Conservation (phyloP, 2,329 filamentous ascomycete species). For the Elsinoe fawcettii region DNA sequence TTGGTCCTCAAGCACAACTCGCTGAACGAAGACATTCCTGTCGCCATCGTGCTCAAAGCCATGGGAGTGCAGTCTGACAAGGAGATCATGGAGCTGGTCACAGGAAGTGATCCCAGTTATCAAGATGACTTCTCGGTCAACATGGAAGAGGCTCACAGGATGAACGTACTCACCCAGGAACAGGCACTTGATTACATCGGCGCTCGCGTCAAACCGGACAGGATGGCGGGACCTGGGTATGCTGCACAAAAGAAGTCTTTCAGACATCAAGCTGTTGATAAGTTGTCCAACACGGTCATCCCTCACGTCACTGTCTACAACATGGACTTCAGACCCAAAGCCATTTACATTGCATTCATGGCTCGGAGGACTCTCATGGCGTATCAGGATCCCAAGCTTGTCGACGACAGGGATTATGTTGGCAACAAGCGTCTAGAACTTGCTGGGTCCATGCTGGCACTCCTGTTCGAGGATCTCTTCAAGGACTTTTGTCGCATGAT, state of each 20-base stretch:
- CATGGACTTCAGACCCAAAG: slow-evolving; percentile 93
- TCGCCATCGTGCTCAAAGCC: slow-evolving; percentile 86
- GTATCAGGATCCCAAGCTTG: slow-evolving; percentile 75
- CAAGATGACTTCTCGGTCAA: slow-evolving; percentile 95
- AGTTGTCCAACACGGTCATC: slow-evolving; percentile 84
- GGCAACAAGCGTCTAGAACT: slow-evolving; percentile 94
- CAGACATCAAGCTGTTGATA: slow-evolving; percentile 86
- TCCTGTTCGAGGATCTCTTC: slow-evolving; percentile 96
- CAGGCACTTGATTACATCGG: slow-evolving; percentile 93
- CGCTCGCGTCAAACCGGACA: slow-evolving; percentile 76
- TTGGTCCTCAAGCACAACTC: slow-evolving; percentile 90
- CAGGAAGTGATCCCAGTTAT: slow-evolving; percentile 77
- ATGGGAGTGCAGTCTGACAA: slow-evolving; percentile 90
- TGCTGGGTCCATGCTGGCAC: slow-evolving; percentile 84
- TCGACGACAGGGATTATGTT: slow-evolving; percentile 95
- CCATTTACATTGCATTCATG: slow-evolving; percentile 95
- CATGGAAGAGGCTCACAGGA: slow-evolving; percentile 82
- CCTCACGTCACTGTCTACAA: slow-evolving; percentile 88
- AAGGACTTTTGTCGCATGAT: slow-evolving; percentile 87
- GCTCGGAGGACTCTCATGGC: slow-evolving; percentile 93
- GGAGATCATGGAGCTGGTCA: slow-evolving; percentile 86
- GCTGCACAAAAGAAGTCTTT: slow-evolving; percentile 57
- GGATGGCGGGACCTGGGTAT: slow-evolving; percentile 44
- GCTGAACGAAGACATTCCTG: slow-evolving; percentile 84
- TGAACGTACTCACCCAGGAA: slow-evolving; percentile 83